These are phyloP conservation scores for Umbelopsis sp. DNA, from an alignment of 371 early-diverging fungal species.

Conservation along the genomic window DNA sequence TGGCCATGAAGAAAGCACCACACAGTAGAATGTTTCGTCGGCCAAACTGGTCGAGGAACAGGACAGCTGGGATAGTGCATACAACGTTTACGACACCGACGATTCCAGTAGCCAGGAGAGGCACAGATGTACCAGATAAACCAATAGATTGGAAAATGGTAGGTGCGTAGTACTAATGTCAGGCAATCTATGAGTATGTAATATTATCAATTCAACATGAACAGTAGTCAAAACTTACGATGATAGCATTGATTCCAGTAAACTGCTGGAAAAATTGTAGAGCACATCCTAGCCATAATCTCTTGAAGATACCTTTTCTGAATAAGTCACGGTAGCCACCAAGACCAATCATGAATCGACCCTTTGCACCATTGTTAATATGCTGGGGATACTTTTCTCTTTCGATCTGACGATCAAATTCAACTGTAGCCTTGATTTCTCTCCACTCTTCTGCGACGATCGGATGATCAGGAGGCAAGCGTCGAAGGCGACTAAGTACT, in stretches of 20 bases:
- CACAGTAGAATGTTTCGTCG: slow-evolving; percentile 54
- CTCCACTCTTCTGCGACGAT: slow-evolving; percentile 72
- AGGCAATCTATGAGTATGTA: background rate
- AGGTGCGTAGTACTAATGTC: slow-evolving; percentile 64
- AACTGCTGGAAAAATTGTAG: slow-evolving; percentile 78
- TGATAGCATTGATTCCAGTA: slow-evolving; percentile 75
- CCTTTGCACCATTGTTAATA: slow-evolving; percentile 26
- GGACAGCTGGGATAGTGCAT: slow-evolving; percentile 59
- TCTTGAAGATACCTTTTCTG: slow-evolving; percentile 57
- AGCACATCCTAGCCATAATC: slow-evolving; percentile 65
- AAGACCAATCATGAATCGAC: slow-evolving; percentile 39
- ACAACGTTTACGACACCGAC: slow-evolving; percentile 74
- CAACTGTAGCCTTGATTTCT: slow-evolving; percentile 73
- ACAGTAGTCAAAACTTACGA: slow-evolving; percentile 24
- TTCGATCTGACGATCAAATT: slow-evolving; percentile 67
- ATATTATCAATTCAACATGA: background rate
- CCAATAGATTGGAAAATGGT: slow-evolving; percentile 72
- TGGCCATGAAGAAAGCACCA: slow-evolving; percentile 43
- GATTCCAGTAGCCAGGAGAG: slow-evolving; percentile 70
- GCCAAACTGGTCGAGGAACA: slow-evolving; percentile 73
- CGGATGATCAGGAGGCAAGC: slow-evolving; percentile 54
- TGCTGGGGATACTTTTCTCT: slow-evolving; percentile 37
- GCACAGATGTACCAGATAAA: slow-evolving; percentile 51
- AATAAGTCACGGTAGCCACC: slow-evolving; percentile 75
- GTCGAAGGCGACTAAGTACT: slow-evolving; percentile 75